A percentile compares a stretch with the other conserved stretches of the same genome.
Conservation (phyloP, 1,284 basidiomycete genomes). For the Ceratobasidium sp. region DNA sequence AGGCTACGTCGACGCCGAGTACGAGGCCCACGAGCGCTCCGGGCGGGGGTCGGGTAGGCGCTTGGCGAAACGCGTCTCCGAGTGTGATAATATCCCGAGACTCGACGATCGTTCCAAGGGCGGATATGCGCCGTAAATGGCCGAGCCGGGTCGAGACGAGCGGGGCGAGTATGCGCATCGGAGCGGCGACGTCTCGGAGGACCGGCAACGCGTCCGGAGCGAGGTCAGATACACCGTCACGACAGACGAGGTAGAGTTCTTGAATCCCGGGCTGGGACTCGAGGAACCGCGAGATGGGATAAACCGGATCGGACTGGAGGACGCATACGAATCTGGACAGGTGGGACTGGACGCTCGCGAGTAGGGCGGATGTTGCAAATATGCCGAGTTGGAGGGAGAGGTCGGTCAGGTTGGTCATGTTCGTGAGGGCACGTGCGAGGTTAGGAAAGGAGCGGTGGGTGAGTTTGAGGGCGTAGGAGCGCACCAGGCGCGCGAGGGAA, state of each 20-base stretch:
- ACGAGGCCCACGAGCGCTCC: background rate
- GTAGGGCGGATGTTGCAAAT: background rate
- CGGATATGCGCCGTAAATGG: background rate
- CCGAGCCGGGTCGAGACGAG: background rate
- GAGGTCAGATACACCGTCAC: background rate
- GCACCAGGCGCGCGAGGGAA: slow-evolving; percentile 4
- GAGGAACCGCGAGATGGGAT: slow-evolving; percentile 5
- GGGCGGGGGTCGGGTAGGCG: background rate
- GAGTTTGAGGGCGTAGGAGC: background rate
- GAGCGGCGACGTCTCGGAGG: background rate
- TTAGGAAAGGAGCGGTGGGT: background rate
- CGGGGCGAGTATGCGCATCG: background rate
- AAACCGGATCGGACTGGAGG: background rate
- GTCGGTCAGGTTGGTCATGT: slow-evolving; percentile 2
- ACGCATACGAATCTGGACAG: background rate
- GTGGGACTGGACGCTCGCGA: background rate
- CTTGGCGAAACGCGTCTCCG: background rate
- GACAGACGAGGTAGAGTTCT: slow-evolving; percentile 3
- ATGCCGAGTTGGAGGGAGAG: slow-evolving; percentile 12
- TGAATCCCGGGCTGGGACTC: slow-evolving; percentile 11
- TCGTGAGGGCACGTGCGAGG: slow-evolving; percentile 7
- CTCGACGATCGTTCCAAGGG: background rate
- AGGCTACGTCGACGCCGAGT: background rate
- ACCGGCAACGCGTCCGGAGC: slow-evolving; percentile 11
- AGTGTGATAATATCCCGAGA: background rate